These are phyloP conservation scores for Cronartium quercuum DNA, from an alignment of 1,284 basidiomycete species.

Conservation along the genomic window DNA sequence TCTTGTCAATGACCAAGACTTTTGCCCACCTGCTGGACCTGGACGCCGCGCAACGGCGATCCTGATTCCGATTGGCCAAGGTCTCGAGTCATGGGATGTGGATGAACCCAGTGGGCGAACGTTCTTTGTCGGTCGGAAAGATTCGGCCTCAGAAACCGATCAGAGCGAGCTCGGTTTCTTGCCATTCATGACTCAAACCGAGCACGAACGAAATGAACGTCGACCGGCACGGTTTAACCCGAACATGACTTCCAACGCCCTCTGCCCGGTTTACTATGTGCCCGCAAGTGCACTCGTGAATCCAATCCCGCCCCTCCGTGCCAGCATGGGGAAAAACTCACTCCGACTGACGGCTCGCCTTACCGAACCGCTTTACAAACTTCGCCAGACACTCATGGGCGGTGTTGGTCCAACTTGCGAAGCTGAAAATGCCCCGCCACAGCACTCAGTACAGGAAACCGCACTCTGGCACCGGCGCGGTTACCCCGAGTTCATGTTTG, in stretches of 20 bases:
- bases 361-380: conserved; percentile 7
- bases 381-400: neutral
- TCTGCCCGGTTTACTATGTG: conserved; percentile 31
- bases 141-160: neutral
- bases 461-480: conserved; percentile 30
- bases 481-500: conserved; percentile 43
- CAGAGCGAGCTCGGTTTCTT: conserved; percentile 22
- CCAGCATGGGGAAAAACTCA: neutral
- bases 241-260: conserved; percentile 20
- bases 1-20: conserved; percentile 30
- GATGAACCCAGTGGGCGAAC: conserved; percentile 7
- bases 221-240: conserved; percentile 12
- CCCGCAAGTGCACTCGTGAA: conserved; percentile 22
- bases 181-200: conserved; percentile 3
- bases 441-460: neutral
- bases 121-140: conserved; percentile 8
- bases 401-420: neutral
- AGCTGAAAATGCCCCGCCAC: neutral
- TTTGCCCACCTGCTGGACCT: conserved; percentile 27
- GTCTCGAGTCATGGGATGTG: conserved; percentile 18
- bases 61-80: conserved; percentile 26
- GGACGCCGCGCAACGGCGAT: conserved; percentile 23
- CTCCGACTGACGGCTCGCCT: neutral
- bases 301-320: conserved; percentile 13
- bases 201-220: neutral